These are phyloP conservation scores for Metschnikowia rubicola DNA, from an alignment of 805 yeast species.

Conservation along the genomic window DNA sequence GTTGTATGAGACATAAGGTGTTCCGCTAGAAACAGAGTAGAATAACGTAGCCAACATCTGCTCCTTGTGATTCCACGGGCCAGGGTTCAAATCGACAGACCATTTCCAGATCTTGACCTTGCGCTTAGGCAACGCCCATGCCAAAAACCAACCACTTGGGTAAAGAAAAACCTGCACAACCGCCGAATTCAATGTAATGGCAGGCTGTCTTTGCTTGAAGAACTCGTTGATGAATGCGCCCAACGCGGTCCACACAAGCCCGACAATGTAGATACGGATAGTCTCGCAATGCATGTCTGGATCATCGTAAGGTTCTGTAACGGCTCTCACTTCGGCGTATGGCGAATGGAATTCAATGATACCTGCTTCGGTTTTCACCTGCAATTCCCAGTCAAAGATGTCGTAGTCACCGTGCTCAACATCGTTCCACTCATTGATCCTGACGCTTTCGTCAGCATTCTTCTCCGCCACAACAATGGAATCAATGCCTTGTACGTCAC, in stretches of 20 bases:
- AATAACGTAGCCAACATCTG: conserved; percentile 53
- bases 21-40: conserved; percentile 44
- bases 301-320: conserved; percentile 53
- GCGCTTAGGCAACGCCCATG: conserved; percentile 43
- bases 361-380: conserved; percentile 35
- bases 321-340: conserved; percentile 65
- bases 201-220: conserved; percentile 55
- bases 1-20: conserved; percentile 50
- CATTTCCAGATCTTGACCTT: conserved; percentile 39
- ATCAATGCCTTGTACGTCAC: background rate
- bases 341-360: conserved; percentile 38
- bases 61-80: conserved; percentile 61
- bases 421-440: background rate
- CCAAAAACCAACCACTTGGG: conserved; percentile 52
- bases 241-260: conserved; percentile 47
- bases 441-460: conserved; percentile 11
- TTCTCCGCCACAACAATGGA: conserved; percentile 4
- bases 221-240: conserved; percentile 60
- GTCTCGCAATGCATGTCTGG: conserved; percentile 47
- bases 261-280: conserved; percentile 52
- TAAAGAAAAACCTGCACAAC: conserved; percentile 59
- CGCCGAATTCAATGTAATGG: conserved; percentile 45
- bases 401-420: background rate
- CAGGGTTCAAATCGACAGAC: conserved; percentile 49
- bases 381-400: conserved; percentile 32